Evolutionary conservation across 306 rosid genomes (phyloP).

Genomic region (Cercis canadensis): DNA sequence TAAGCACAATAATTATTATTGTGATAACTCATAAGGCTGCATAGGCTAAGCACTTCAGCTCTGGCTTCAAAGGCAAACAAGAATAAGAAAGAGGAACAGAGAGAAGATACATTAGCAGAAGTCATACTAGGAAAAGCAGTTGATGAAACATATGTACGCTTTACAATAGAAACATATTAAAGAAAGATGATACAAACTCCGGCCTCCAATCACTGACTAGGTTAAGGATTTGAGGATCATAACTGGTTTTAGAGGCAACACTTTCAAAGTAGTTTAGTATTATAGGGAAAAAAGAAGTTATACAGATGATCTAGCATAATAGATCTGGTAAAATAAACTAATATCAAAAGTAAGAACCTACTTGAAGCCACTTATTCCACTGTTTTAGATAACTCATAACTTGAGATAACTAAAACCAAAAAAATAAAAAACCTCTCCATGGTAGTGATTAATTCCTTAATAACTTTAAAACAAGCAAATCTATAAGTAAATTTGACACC

Average conservation of each 20-base stretch:
- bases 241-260: background rate
- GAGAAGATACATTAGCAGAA: too few relatives aligned
- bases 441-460: slow-evolving; percentile 9
- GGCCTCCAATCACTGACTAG: background rate
- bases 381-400: background rate
- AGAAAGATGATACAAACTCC: slow-evolving; percentile 10
- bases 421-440: background rate
- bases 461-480: background rate
- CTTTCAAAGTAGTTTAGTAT: slow-evolving; percentile 3
- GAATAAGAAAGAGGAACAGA: too few relatives aligned
- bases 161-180: slow-evolving; percentile 19
- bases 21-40: too few relatives aligned
- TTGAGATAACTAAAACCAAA: slow-evolving; percentile 28
- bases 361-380: slow-evolving; percentile 1
- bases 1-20: too few relatives aligned
- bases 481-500: background rate
- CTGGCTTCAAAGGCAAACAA: too few relatives aligned
- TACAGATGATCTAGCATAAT: too few relatives aligned
- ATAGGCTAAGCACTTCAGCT: too few relatives aligned
- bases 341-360: background rate
- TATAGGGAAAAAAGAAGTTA: background rate
- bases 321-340: too few relatives aligned
- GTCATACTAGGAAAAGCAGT: too few relatives aligned
- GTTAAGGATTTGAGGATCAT: background rate
- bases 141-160: background rate